Conservation (phyloP, 2,329 filamentous ascomycete genomes). For the Fusarium tjaetaba region DNA sequence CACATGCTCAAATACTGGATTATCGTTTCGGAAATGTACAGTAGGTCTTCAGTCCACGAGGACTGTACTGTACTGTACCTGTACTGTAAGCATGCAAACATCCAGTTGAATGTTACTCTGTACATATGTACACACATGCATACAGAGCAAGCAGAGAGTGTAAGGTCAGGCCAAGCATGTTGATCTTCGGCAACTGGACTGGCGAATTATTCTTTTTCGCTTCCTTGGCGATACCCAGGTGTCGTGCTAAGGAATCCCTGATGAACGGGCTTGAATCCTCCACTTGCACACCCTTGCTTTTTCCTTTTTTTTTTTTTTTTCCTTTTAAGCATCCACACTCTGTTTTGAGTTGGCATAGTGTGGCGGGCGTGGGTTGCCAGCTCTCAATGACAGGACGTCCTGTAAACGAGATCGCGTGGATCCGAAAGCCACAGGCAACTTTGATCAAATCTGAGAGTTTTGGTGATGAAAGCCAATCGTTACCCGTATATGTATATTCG, state of each 20-base stretch:
- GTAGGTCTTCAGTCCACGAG: neutral
- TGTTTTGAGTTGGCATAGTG: conserved; percentile 30
- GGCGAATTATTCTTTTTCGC: conserved; percentile 44
- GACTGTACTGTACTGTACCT: neutral
- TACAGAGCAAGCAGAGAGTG: neutral
- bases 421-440: conserved; percentile 22
- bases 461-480: conserved; percentile 17
- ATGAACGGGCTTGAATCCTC: conserved; percentile 21
- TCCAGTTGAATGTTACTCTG: neutral
- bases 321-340: conserved; percentile 17
- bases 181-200: conserved; percentile 26
- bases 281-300: conserved; percentile 29
- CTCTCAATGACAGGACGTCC: conserved; percentile 15
- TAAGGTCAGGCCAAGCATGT: conserved; percentile 1
- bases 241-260: conserved; percentile 32
- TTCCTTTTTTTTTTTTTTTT: conserved; percentile 3
- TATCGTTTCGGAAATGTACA: neutral
- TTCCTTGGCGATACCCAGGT: conserved; percentile 41
- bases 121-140: neutral
- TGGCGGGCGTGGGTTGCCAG: conserved; percentile 4
- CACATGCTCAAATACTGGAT: neutral
- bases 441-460: conserved; percentile 3
- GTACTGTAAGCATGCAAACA: neutral
- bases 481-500: neutral
- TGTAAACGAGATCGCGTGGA: conserved; percentile 16